Evolutionary conservation across 2,329 filamentous ascomycete genomes (phyloP).

Genomic region (Fusarium fujikuroi): DNA sequence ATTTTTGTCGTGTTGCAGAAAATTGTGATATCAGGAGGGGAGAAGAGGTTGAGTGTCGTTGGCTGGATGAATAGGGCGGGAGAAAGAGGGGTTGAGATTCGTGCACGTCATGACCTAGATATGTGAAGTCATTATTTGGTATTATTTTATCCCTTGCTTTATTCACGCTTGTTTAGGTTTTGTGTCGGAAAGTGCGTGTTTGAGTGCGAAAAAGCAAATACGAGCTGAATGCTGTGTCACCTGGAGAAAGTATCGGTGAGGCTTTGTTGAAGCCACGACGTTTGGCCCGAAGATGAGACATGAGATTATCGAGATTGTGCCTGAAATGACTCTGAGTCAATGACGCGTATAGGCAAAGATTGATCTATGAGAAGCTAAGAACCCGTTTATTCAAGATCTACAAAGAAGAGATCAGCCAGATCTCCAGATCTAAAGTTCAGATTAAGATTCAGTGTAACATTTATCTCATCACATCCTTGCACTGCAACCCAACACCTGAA

Average conservation of each 20-base stretch:
- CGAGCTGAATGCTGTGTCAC: not conserved
- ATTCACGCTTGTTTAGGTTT: not conserved
- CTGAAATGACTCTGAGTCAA: not conserved
- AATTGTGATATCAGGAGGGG: not conserved
- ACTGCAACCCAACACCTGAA: not conserved
- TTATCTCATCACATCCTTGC: not conserved
- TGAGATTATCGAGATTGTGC: not conserved
- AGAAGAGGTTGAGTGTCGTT: not conserved
- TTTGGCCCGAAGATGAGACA: not conserved
- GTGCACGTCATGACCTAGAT: slow-evolving; percentile 23
- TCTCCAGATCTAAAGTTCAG: not conserved
- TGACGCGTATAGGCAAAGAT: not conserved
- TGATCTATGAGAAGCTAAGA: no score
- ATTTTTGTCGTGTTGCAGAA: slow-evolving; percentile 11
- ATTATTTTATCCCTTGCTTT: slow-evolving; percentile 2
- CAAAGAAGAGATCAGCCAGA: not conserved
- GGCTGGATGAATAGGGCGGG: not conserved
- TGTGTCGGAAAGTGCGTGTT: rapidly evolving
- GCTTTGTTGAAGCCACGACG: not conserved
- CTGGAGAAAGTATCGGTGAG: not conserved
- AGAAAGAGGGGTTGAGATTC: not conserved
- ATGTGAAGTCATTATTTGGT: slow-evolving; percentile 8
- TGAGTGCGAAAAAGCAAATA: not conserved
- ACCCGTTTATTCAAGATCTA: not conserved
- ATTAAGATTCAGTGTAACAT: not conserved